Evolutionary conservation across 2,329 filamentous ascomycete species (phyloP), one percentile per base, ranked within the genome.

Genomic region (Berkeleyomyces basicola): DNA sequence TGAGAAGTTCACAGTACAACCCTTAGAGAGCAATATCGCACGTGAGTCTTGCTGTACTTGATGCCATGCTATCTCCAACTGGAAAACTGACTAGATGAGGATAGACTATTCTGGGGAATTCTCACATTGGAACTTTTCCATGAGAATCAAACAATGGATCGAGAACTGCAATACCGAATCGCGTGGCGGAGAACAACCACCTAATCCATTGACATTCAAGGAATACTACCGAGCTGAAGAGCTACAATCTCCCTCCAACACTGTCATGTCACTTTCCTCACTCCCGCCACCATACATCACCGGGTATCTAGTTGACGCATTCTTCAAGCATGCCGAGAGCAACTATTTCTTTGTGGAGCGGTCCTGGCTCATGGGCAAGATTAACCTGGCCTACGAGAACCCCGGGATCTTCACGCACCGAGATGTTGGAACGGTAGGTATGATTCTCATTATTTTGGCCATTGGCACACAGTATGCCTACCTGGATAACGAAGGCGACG

Each of bases 91-190:
- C 46, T 57, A 3, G 42, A 37, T 55, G 33, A 39, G 46, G 46
- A 49, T 44, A 79, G 76, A 79, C 61, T 79, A 78, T 64, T 79
- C 77, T 0, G 77, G 77, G 7, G 77, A 79, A 65, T 78, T 79
- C 66, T 79, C 77, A 1, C 77, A 79, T 63, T 79, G 77, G 75
- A 78, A 79, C 65, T 79, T 79, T 66, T 78, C 77, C 47, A 78
- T 77, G 75, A 70, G 75, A 47, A 74, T 78, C 65, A 78, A 78
- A 66, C 73, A 75, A n/a, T 76, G 75, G 68, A 75, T 79, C n/a
- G 74, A 78, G 61, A 71, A 75, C 59, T 73, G 71, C 10, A 47
- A 39, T 16, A 44, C 61, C 14, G 14, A 63, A 51, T 46, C 37
- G 2, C 59, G 55, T 10, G 43, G 46, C 7, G 63, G 63, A 14